Base-by-base conservation (phyloP, 768 basidiomycete species). In the Rhodotorula babjevae region DNA sequence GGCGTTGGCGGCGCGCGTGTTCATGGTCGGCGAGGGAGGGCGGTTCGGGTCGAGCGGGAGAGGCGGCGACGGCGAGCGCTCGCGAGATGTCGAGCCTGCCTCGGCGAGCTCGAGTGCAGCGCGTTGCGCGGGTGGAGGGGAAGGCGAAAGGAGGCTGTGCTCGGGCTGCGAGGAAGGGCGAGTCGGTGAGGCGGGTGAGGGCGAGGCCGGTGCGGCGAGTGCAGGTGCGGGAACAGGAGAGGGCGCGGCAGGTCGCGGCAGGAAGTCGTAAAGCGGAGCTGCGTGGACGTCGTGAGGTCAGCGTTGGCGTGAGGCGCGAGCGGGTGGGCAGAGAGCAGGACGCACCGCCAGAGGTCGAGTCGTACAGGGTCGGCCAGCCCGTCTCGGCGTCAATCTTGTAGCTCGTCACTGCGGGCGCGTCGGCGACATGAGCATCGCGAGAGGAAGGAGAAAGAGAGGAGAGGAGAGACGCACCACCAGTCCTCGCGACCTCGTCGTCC, bases 1-100 rank as follows among this genome's bases (percentile, higher is more conserved):
- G 21, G 87, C 90, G 47, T 96, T 84, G 8, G 96, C 96, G 74
- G 92, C 91, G 80, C 93, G 94, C 42, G 96, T 99, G 80, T 96
- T 96, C 77, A 98, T 92, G 1, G 96, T 99, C 12, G 98, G 83
- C 1, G 83, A 83, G 4, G 83, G 81, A 8, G 78, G 74, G 14
- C 74, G 72, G 49, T 70, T 42, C 0, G 69, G 67, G 33, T 73
- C 69, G 62, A 56, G 33, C 9, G 67, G 58, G 9, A 36, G 36
- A 29, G 18, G 44, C 1, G 40, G 50, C 12, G 65, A 33, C 42
- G 42, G 33, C 3, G 33, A 21, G 27, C 27, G 57, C 23, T 47
- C 46, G 29, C 11, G 33, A 6, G 47, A 18, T 2, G 62, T 57
- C 33, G 47, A 49, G 15, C 29, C 61, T 23, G 40, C 57, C 21